Base-by-base conservation (phyloP, 2,329 filamentous ascomycete species). In the Ophiostoma sp. region DNA sequence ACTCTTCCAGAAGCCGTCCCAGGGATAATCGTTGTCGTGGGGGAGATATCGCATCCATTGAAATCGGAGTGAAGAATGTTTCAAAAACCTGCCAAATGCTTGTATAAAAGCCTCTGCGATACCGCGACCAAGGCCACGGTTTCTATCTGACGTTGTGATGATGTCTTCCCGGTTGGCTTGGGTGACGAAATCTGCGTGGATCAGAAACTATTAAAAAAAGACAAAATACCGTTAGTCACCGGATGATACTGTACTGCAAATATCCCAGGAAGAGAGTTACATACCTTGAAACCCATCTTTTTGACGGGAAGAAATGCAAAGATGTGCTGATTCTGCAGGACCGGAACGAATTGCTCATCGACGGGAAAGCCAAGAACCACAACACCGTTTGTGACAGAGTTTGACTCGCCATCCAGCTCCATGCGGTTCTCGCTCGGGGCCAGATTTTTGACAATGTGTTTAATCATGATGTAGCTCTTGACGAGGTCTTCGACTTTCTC, bases 171-270 rank as follows among this genome's bases (percentile, higher is more conserved):
- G 79, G 74, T 79, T 85, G 3, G 83, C 85, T 19, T 82, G 77
- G 0, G 83, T 86, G 52, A 84, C 83, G 71, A 87, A 87, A 74
- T 87, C 85, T 6, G 83, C 80, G 11, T 87, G 85, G 12, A 88
- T 84, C 1, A 87, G 76, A 61, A 87, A 87, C 70, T 72, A 45
- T 79, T 2, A 3, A 9, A 4, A 9, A 45, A 83, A 31, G 12
- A 19, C 2, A 22, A 45, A 19, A 0, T 48, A 0, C 3, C 25
- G 33, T 48, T 33, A 69, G 42, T 31, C 33, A 2, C 11, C 7
- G 11, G 39, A 42, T 2, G 2, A 42, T 25, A 45, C 42, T 45
- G 39, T 12, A 42, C 39, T 42, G 39, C 12, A 42, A 42, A 42
- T 42, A 42, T 42, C 39, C 6, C 39, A 42, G 39, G 39, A 42